These are phyloP conservation scores for Aspergillus ochraceoroseus DNA, from an alignment of 2,329 filamentous ascomycete genomes.

Conservation along the genomic window DNA sequence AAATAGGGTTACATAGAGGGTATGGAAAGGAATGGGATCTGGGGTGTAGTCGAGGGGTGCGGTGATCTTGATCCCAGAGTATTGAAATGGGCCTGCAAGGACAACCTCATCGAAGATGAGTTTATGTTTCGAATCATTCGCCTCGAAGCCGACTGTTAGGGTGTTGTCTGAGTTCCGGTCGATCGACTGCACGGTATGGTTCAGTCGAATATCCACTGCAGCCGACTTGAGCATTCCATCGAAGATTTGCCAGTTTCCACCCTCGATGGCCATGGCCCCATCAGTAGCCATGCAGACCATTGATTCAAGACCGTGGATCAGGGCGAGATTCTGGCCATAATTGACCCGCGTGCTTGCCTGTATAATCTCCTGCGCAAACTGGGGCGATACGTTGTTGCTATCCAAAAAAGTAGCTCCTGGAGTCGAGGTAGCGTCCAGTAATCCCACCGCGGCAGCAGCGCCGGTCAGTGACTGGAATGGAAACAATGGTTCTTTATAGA, in stretches of 20 bases:
- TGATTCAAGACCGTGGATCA: slow-evolving; percentile 82
- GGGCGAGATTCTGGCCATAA: slow-evolving; percentile 81
- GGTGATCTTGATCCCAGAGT: slow-evolving; percentile 59
- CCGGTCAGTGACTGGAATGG: slow-evolving; percentile 74
- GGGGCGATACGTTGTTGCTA: slow-evolving; percentile 59
- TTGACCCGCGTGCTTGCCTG: slow-evolving; percentile 91
- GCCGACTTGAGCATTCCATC: slow-evolving; percentile 68
- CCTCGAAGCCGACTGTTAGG: slow-evolving; percentile 44
- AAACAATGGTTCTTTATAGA: slow-evolving; percentile 79
- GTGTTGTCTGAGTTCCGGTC: slow-evolving; percentile 37
- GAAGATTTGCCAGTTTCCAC: slow-evolving; percentile 95
- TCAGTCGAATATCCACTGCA: slow-evolving; percentile 56
- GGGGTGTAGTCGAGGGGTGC: slow-evolving; percentile 50
- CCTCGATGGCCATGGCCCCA: slow-evolving; percentile 70
- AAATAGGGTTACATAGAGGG: slow-evolving; percentile 85
- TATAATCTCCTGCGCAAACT: slow-evolving; percentile 74
- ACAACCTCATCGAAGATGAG: slow-evolving; percentile 69
- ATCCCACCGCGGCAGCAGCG: slow-evolving; percentile 61
- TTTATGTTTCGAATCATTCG: slow-evolving; percentile 16
- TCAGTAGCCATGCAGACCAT: slow-evolving; percentile 91
- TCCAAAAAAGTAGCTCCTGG: slow-evolving; percentile 70
- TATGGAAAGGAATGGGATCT: slow-evolving; percentile 77
- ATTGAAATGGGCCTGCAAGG: slow-evolving; percentile 79
- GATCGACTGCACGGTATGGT: slow-evolving; percentile 64
- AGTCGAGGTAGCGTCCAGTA: slow-evolving; percentile 60